These are phyloP conservation scores for Trichoderma virens DNA, from an alignment of 495 filamentous ascomycete genomes.

Conservation along the genomic window DNA sequence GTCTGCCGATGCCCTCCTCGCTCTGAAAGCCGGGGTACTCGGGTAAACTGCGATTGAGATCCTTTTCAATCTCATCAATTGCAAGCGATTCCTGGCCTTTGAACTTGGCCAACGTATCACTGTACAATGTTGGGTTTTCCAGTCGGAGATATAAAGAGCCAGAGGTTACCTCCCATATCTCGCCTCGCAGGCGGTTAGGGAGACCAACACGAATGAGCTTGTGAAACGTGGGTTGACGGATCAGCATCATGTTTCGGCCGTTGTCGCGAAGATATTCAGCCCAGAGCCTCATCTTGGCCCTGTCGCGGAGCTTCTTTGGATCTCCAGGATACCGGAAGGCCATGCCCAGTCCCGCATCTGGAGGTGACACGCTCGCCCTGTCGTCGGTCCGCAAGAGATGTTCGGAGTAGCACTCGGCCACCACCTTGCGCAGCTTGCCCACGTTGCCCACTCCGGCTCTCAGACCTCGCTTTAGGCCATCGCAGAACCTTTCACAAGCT, in stretches of 20 bases:
- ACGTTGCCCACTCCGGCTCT: slow-evolving; percentile 80
- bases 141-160: slow-evolving; percentile 83
- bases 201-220: slow-evolving; percentile 93
- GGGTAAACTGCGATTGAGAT: slow-evolving; percentile 88
- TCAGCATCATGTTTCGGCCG: slow-evolving; percentile 82
- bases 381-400: slow-evolving; percentile 64
- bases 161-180: slow-evolving; percentile 92
- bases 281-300: slow-evolving; percentile 97
- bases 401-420: slow-evolving; percentile 84
- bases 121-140: slow-evolving; percentile 73
- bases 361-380: slow-evolving; percentile 53
- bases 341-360: slow-evolving; percentile 89
- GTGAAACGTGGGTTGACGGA: slow-evolving; percentile 94
- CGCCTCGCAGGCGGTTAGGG: slow-evolving; percentile 85
- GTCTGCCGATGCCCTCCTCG: slow-evolving; percentile 85
- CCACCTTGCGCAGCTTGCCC: slow-evolving; percentile 67
- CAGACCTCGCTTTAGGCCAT: slow-evolving; percentile 83
- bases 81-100: slow-evolving; percentile 79
- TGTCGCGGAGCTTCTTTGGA: slow-evolving; percentile 86
- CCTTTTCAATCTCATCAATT: slow-evolving; percentile 98
- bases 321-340: slow-evolving; percentile 93
- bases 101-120: slow-evolving; percentile 75
- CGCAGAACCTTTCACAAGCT: slow-evolving; percentile 91
- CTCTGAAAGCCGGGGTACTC: slow-evolving; percentile 97
- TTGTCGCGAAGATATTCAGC: slow-evolving; percentile 94